Evolutionary conservation across 2,329 filamentous ascomycete species (phyloP).

Genomic region (Trematosphaeria pertusa): DNA sequence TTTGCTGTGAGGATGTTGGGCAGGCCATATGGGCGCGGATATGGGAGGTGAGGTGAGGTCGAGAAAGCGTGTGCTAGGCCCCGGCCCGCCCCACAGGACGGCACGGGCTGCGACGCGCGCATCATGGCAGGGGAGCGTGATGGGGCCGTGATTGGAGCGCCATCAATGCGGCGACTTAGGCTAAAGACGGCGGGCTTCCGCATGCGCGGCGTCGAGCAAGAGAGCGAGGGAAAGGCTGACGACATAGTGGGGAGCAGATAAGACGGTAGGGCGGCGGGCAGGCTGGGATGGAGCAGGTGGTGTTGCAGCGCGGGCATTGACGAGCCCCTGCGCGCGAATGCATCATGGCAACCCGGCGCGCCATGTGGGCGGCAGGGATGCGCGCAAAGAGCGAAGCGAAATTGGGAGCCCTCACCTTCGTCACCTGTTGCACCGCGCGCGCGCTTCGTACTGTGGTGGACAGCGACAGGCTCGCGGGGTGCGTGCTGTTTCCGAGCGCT

Average conservation of each 20-base stretch:
- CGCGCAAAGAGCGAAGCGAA: constrained; percentile 31
- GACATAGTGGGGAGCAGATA: constrained; percentile 11
- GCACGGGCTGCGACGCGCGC: constrained; percentile 26
- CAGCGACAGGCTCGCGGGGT: no score
- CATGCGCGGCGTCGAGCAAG: constrained; percentile 14
- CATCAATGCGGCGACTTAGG: constrained; percentile 32
- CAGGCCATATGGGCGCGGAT: constrained; percentile 17
- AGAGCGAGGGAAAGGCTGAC: constrained; percentile 9
- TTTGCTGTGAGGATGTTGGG: no score
- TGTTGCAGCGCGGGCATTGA: constrained; percentile 40
- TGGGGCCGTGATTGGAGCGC: constrained; percentile 24
- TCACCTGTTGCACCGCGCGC: not conserved
- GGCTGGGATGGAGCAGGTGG: constrained; percentile 32
- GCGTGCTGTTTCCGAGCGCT: constrained; percentile 1
- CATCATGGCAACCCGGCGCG: constrained; percentile 29
- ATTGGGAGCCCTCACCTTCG: constrained; percentile 41
- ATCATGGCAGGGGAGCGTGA: constrained; percentile 23
- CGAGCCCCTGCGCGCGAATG: constrained; percentile 31
- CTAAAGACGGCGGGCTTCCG: constrained; percentile 22
- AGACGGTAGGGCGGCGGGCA: constrained; percentile 10
- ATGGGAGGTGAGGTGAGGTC: constrained; percentile 39
- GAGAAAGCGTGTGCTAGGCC: constrained; percentile 20
- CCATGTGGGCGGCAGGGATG: constrained; percentile 47
- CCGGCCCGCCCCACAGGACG: constrained; percentile 27
- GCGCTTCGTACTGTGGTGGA: not conserved